Evolutionary conservation across 768 basidiomycete species (phyloP).

Genomic region (Dioszegia aurantiaca): DNA sequence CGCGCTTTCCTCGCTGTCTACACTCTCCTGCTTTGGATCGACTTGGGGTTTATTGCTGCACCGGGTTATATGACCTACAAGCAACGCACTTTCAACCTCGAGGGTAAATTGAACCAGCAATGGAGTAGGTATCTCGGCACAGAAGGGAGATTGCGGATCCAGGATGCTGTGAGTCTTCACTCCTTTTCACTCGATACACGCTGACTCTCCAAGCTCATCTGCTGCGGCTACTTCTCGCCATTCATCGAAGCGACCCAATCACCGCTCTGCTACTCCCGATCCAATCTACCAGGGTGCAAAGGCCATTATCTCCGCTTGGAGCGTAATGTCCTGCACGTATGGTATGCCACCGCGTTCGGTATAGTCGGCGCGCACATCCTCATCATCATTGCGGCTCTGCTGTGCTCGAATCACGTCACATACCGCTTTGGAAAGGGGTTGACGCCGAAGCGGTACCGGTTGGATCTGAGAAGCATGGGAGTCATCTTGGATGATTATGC

Average conservation of each 20-base stretch:
- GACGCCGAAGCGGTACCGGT: conserved; percentile 78
- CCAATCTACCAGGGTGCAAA: conserved; percentile 72
- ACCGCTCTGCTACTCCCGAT: conserved; percentile 71
- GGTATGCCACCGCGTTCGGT: conserved; percentile 67
- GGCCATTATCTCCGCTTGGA: conserved; percentile 62
- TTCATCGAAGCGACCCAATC: conserved; percentile 75
- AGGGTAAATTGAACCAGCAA: conserved; percentile 74
- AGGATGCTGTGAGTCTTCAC: conserved; percentile 58
- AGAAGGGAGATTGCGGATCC: conserved; percentile 64
- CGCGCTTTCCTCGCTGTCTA: conserved; percentile 76
- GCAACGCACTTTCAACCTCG: conserved; percentile 69
- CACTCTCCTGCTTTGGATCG: conserved; percentile 69
- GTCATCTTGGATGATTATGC: conserved; percentile 83
- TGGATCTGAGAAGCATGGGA: conserved; percentile 71
- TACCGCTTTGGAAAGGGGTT: conserved; percentile 84
- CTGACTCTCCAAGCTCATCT: conserved; percentile 58
- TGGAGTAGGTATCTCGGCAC: conserved; percentile 67
- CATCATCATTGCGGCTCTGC: conserved; percentile 63
- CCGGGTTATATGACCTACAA: conserved; percentile 80
- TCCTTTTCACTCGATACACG: background rate
- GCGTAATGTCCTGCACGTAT: conserved; percentile 59
- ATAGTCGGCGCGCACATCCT: conserved; percentile 67
- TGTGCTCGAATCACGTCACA: conserved; percentile 80
- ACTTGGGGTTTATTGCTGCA: conserved; percentile 66
- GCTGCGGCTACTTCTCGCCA: conserved; percentile 77